Conservation (phyloP, 768 basidiomycete genomes). For the Tricholoma flavovirens region DNA sequence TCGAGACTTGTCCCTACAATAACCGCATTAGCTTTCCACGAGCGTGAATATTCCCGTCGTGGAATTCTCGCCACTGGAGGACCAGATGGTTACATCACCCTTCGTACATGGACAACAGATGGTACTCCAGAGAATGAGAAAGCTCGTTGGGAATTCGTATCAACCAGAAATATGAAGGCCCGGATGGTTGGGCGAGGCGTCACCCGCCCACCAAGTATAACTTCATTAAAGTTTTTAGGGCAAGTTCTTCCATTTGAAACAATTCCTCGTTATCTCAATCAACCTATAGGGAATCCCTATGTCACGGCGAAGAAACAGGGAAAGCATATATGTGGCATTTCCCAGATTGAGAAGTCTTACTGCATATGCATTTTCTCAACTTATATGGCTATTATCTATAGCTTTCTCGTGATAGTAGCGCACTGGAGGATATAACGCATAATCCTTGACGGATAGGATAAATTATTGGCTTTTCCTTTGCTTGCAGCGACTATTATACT, state of each 20-base stretch:
- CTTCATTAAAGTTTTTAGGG: slow-evolving; percentile 81
- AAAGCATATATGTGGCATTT: slow-evolving; percentile 22
- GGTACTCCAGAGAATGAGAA: slow-evolving; percentile 60
- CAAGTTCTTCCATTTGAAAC: slow-evolving; percentile 25
- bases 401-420: too few species aligned
- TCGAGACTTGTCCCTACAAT: slow-evolving; percentile 48
- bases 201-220: slow-evolving; percentile 51
- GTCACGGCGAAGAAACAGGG: slow-evolving; percentile 24
- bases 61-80: slow-evolving; percentile 81
- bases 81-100: slow-evolving; percentile 65
- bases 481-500: too few species aligned
- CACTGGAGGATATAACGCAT: too few species aligned
- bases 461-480: too few species aligned
- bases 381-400: too few species aligned
- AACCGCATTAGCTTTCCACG: slow-evolving; percentile 79
- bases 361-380: too few species aligned
- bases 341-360: slow-evolving; percentile 20
- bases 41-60: slow-evolving; percentile 76
- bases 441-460: too few species aligned
- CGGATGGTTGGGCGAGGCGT: slow-evolving; percentile 32
- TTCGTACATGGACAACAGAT: slow-evolving; percentile 84
- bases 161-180: slow-evolving; percentile 61
- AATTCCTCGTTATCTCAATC: background rate
- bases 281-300: slow-evolving; percentile 15
- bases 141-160: slow-evolving; percentile 71